Base-by-base conservation (phyloP, 2,329 filamentous ascomycete species). In the Colletotrichum sojae region DNA sequence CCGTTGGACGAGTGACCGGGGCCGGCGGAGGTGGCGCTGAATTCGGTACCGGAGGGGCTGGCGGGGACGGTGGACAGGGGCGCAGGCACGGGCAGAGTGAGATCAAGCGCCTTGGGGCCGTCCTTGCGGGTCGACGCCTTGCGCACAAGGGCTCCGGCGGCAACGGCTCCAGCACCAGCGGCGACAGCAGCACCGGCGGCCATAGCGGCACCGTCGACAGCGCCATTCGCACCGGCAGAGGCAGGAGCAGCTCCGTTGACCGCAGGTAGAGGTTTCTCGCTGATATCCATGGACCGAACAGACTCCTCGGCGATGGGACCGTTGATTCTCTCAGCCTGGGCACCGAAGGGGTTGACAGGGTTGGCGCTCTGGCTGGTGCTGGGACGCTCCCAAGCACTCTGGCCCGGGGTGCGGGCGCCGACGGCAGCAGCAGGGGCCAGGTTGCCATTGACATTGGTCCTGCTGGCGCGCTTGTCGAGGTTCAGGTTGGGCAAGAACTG, bases 401-500 rank as follows among this genome's bases (percentile, higher is more conserved):
- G 77, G 66, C 80, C 78, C 25, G 73, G 67, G 60, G 72, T 74
- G 53, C 73, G 70, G 64, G 72, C 73, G 74, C 74, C 70, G 67
- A 74, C 62, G 61, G 74, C 73, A 40, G 76, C 72, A 22, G 80
- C 74, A 16, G 76, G 72, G 9, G 75, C 74, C 48, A 81, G 72
- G 54, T 78, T 74, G 9, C 82, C 76, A 39, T 79, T 78, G 63
- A 85, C 78, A 39, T 79, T 81, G 68, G 83, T 83, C 68, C 84
- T 86, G 81, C 84, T 89, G 43, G 79, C 76, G 58, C 84, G 82
- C 76, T 85, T 84, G 63, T 88, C 86, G 8, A 82, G 75, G 63
- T 79, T 80, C 62, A 93, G 86, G 75, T 89, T 90, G 5, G 94
- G 92, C 46, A 93, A 86, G 81, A 97, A 95, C 75, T 96, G 90